Evolutionary conservation across 176 grass and related monocot species (phyloP).

Genomic region (Chrysopogon serrulatus): DNA sequence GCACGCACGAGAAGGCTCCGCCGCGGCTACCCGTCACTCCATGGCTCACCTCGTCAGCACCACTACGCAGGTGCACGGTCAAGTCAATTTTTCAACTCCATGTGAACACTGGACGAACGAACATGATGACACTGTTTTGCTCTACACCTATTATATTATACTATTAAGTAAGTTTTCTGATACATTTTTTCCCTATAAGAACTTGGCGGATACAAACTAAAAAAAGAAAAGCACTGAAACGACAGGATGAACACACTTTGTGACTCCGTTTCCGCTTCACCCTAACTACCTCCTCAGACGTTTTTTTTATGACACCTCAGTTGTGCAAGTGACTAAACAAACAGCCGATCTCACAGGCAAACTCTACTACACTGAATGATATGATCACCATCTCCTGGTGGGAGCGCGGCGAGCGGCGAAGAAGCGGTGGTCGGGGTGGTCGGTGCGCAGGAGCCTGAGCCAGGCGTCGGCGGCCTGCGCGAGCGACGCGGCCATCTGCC

Average conservation of each 20-base stretch:
- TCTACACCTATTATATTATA: background rate
- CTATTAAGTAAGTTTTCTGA: background rate
- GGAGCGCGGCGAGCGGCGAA: slow-evolving; percentile 33
- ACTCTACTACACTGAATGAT: background rate
- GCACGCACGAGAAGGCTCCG: background rate
- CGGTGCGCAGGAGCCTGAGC: slow-evolving; percentile 27
- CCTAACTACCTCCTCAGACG: background rate
- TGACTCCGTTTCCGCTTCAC: background rate
- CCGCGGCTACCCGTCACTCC: background rate
- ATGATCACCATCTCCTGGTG: background rate
- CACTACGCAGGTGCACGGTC: background rate
- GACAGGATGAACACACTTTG: background rate
- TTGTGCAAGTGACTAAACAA: background rate
- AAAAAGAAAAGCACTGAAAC: background rate
- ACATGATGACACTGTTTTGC: background rate
- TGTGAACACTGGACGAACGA: background rate
- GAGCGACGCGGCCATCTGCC: slow-evolving; percentile 28
- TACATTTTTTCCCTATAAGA: background rate
- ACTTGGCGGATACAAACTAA: background rate
- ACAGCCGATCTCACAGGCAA: background rate
- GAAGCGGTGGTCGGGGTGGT: slow-evolving; percentile 60
- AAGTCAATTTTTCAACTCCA: no score
- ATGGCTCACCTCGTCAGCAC: background rate
- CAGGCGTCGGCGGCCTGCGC: slow-evolving; percentile 53
- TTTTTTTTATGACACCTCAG: no score